Evolutionary conservation across 148 eudicot genomes (phyloP), one percentile per base, ranked within the genome.

Genomic region (Pouteria glomerata): DNA sequence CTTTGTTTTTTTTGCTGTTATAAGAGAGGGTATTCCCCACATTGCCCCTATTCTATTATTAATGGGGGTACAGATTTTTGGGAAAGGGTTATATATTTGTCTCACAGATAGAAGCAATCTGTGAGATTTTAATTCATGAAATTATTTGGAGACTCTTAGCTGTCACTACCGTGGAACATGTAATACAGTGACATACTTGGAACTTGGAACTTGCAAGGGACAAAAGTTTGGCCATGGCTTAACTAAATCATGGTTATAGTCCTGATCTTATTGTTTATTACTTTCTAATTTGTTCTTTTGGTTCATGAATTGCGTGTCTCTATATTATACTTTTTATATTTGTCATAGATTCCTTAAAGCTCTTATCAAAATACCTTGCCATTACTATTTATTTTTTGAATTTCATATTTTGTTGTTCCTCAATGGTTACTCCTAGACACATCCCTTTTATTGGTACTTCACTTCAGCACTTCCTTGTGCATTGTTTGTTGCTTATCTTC

Each of bases 391-490:
- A 2, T 41, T 73, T 51, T 53, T 78, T 12, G 51, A 57, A 30
- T 76, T 31, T 26, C 35, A 51, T n/a, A 30, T 23, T 37, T 31
- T 55, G 71, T 57, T 47, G 77, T 69, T 79, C 89, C 86, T 82
- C 85, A 75, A 79, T 26, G 42, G 63, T 34, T 69, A n/a, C n/a
- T n/a, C n/a, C 61, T 69, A 94, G 98, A 89, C 90, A 21, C 93
- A 87, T 69, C 81, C 97, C 69, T 86, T 91, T 78, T 86, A 94
- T 76, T 94, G 97, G 98, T 94, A 94, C 82, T 94, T 91, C 77
- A 91, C 96, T 73, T 94, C 98, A 60, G 97, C 98, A 30, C 93
- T 94, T 75, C 98, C 98, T 57, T 88, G 98, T 41, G 88, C 96
- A 5, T 79, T 94, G 79, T 90, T 94, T 74, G 89, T 79, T 79